phyloP scores from a whole-genome alignment of 129 eudicot genomes.

The Centrapalus pauciflorus region DNA sequence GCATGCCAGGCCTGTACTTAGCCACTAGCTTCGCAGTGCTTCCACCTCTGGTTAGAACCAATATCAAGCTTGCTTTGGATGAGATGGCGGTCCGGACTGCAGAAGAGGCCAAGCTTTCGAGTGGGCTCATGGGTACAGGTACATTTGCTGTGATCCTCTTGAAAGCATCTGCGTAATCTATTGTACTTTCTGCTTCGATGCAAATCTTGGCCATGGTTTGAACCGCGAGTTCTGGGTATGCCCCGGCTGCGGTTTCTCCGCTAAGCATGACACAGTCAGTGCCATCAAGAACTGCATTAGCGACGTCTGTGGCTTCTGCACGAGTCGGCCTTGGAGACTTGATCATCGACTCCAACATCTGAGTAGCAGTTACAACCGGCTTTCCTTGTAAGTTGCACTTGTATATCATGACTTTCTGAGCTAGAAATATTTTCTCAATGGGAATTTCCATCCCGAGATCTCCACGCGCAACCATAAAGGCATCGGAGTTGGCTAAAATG shows the following conservation, averaged over 20 bases:
- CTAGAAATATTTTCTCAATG: conserved; percentile 65
- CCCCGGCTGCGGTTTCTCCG: conserved; percentile 82
- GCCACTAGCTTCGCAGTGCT: conserved; percentile 68
- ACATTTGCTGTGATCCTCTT: conserved; percentile 55
- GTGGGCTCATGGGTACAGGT: conserved; percentile 74
- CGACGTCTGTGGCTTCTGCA: conserved; percentile 71
- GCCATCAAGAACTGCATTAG: conserved; percentile 70
- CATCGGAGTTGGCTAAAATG: conserved; percentile 65
- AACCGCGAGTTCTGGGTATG: conserved; percentile 70
- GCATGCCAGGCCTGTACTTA: conserved; percentile 58
- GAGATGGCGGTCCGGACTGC: conserved; percentile 64
- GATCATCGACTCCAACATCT: conserved; percentile 77
- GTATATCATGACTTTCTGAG: conserved; percentile 72
- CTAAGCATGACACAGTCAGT: conserved; percentile 76
- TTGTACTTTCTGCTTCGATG: conserved; percentile 64
- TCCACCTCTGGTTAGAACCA: conserved; percentile 57
- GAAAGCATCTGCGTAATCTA: conserved; percentile 49
- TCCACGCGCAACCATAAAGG: conserved; percentile 78
- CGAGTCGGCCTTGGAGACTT: conserved; percentile 73
- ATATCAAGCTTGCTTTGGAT: conserved; percentile 35
- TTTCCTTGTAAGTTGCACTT: conserved; percentile 72
- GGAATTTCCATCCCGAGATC: conserved; percentile 82
- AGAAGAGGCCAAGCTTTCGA: conserved; percentile 63
- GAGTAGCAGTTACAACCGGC: conserved; percentile 81
- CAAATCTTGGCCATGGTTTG: conserved; percentile 74